Percentiles rank a stretch among this genome's conserved stretches.
phyloP scores from a whole-genome alignment of 116 monocot genomes.

The Phalaenopsis hybrid region DNA sequence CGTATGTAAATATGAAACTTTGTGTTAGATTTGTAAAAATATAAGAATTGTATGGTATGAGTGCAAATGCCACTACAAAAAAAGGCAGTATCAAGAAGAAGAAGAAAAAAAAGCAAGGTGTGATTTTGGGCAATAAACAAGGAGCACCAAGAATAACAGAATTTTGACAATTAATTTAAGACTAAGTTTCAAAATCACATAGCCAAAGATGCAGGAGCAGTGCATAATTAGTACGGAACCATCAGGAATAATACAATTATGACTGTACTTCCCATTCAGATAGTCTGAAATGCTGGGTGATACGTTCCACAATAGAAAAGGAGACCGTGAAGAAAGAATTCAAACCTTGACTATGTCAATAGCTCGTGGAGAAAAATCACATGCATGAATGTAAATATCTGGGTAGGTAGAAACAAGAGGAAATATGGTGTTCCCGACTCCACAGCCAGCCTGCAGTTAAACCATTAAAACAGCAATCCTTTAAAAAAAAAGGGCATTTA shows the following conservation, averaged over 20 bases:
- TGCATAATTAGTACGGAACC: not conserved
- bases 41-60: too few relatives aligned
- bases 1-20: too few relatives aligned
- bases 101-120: not conserved
- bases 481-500: not conserved
- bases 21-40: too few relatives aligned
- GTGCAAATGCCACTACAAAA: too few relatives aligned
- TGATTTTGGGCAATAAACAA: not conserved
- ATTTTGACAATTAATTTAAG: not conserved
- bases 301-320: not conserved
- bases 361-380: constrained; percentile 89
- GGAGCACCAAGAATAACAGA: not conserved
- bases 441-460: constrained; percentile 82
- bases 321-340: not conserved
- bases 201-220: not conserved
- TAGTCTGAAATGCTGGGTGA: not conserved
- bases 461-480: not conserved
- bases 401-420: constrained; percentile 64
- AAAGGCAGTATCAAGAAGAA: too few relatives aligned
- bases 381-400: constrained; percentile 71
- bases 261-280: not conserved
- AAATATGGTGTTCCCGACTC: constrained; percentile 83
- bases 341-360: constrained; percentile 86
- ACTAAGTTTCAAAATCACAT: not conserved
- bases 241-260: not conserved